A percentile compares a stretch with the other conserved stretches of the same genome.
Conservation (phyloP, 2,329 filamentous ascomycete genomes). For the Clathrospora elynae region DNA sequence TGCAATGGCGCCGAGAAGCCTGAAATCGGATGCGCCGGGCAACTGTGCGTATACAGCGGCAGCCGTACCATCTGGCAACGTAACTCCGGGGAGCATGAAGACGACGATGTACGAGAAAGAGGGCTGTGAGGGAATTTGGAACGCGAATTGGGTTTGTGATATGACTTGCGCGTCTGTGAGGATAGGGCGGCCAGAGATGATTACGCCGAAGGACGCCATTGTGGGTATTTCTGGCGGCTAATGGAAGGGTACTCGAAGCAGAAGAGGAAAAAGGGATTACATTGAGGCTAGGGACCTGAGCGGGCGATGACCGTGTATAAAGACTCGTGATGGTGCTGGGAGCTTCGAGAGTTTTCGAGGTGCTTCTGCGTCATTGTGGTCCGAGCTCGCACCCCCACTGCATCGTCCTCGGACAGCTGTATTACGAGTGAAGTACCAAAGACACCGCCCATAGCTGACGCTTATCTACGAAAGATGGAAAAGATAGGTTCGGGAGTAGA, state of each 20-base stretch:
- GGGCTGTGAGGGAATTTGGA: slow-evolving; percentile 67
- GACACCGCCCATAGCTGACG: too few relatives aligned
- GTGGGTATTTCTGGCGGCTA: not conserved
- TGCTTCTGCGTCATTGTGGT: slow-evolving; percentile 28
- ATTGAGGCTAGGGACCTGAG: slow-evolving; percentile 8
- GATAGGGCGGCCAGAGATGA: slow-evolving; percentile 65
- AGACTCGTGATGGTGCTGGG: not conserved
- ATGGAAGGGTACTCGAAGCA: not conserved
- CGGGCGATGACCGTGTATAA: not conserved
- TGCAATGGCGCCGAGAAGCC: slow-evolving; percentile 85
- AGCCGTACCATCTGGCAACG: slow-evolving; percentile 74
- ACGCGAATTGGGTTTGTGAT: slow-evolving; percentile 66
- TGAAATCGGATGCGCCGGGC: slow-evolving; percentile 67
- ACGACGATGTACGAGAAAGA: slow-evolving; percentile 78
- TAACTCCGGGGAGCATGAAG: slow-evolving; percentile 80
- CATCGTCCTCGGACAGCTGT: slow-evolving; percentile 4
- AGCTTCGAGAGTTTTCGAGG: slow-evolving; percentile 28
- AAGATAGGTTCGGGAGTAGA: too few relatives aligned
- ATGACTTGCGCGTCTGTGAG: slow-evolving; percentile 62
- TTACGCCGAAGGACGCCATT: slow-evolving; percentile 63
- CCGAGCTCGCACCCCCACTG: slow-evolving; percentile 20
- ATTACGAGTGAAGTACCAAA: too few relatives aligned
- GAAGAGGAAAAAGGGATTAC: not conserved
- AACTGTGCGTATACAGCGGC: slow-evolving; percentile 89
- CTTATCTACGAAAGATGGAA: too few relatives aligned